A percentile compares a stretch with the other conserved stretches of the same genome.
Evolutionary conservation across 2,329 filamentous ascomycete genomes (phyloP).

Genomic region (Parafenestella ontariensis): DNA sequence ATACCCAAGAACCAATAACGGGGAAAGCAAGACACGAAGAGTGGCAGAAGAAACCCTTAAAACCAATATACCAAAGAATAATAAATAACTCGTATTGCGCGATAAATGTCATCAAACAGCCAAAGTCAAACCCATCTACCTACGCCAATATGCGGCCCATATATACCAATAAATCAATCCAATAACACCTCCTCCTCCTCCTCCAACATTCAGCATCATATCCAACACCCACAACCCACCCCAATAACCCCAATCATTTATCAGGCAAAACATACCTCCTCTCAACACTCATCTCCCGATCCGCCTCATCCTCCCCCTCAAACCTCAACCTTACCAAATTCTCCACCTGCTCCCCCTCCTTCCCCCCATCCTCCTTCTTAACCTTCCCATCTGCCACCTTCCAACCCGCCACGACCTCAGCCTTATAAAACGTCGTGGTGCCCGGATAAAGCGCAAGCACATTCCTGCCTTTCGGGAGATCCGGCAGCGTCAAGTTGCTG

Average conservation of each 20-base stretch:
- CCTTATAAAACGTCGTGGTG: conserved; percentile 62
- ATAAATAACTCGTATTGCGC: too few species aligned
- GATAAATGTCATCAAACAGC: too few species aligned
- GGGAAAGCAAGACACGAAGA: background rate
- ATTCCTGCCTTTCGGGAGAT: conserved; percentile 51
- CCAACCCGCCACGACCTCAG: conserved; percentile 56
- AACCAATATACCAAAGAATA: background rate
- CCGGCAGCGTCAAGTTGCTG: conserved; percentile 50
- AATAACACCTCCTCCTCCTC: background rate
- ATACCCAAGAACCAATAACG: background rate
- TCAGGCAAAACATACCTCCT: conserved; percentile 57
- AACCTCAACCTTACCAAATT: conserved; percentile 42
- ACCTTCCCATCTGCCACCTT: conserved; percentile 39
- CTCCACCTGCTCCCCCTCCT: conserved; percentile 51
- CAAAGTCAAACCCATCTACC: background rate
- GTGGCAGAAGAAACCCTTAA: background rate
- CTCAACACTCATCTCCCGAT: conserved; percentile 57
- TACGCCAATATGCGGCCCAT: background rate
- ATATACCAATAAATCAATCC: background rate
- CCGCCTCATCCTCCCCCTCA: conserved; percentile 23
- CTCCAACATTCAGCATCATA: background rate
- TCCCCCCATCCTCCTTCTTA: conserved; percentile 49
- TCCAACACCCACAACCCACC: background rate
- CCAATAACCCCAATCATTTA: conserved; percentile 9
- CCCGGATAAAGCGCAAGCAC: conserved; percentile 60